phyloP scores from a whole-genome alignment of 768 basidiomycete genomes.

The Serpula lacrymans region DNA sequence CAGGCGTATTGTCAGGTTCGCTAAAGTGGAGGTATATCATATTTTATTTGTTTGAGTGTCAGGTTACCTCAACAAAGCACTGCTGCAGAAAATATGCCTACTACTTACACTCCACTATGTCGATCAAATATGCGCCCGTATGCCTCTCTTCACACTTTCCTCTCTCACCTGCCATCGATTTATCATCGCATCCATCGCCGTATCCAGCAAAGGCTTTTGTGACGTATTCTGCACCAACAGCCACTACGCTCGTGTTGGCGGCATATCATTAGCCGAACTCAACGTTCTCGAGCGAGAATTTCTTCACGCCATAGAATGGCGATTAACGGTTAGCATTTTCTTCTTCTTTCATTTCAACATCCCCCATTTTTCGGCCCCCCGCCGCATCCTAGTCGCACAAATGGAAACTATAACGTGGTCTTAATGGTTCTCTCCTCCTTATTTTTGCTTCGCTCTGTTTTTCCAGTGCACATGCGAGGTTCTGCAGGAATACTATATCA shows the following conservation, averaged over 20 bases:
- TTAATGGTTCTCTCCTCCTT: conserved; percentile 15
- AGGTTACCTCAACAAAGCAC: conserved; percentile 8
- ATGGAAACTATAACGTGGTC: not conserved
- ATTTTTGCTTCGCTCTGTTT: conserved; percentile 23
- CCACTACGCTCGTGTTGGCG: conserved; percentile 95
- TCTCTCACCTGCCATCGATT: conserved; percentile 98
- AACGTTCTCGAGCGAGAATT: conserved; percentile 96
- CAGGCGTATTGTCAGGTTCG: conserved; percentile 89
- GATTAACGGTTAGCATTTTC: conserved; percentile 73
- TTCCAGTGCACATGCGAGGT: conserved; percentile 86
- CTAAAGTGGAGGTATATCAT: conserved; percentile 84
- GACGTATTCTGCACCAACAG: conserved; percentile 95
- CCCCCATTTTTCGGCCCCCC: conserved; percentile 11
- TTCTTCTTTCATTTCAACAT: conserved; percentile 5
- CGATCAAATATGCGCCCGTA: conserved; percentile 87
- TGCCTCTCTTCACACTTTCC: conserved; percentile 87
- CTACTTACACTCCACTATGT: conserved; percentile 86
- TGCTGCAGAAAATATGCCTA: conserved; percentile 66
- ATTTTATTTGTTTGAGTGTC: conserved; percentile 1
- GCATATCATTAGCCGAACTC: conserved; percentile 86
- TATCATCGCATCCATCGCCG: conserved; percentile 89
- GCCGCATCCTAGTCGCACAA: conserved; percentile 10
- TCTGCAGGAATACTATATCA: conserved; percentile 92
- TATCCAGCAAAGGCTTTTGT: conserved; percentile 91
- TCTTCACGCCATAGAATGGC: conserved; percentile 89